Base-by-base conservation (phyloP, 768 basidiomycete species). In the Russula olivacea region DNA sequence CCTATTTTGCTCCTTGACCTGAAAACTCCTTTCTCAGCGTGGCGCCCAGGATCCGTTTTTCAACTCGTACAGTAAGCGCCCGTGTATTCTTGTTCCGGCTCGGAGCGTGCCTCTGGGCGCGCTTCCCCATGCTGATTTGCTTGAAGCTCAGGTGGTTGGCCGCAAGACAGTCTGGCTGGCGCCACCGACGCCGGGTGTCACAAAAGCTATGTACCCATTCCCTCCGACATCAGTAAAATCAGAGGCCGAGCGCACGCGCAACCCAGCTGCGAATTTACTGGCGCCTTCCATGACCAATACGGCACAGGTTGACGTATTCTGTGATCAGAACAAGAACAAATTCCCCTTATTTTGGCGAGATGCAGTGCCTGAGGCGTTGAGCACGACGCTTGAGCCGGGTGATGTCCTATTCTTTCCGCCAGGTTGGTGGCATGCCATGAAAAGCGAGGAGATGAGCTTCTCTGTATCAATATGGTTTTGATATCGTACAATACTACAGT, bases 381-480 rank as follows among this genome's bases (percentile, higher is more conserved):
- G 78, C 53, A 81, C 81, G 36, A 84, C 83, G 1, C 77, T 98
- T 1, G 76, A 79, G 58, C 86, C 93, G 1, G 96, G 95, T 0
- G 96, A 98, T 74, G 61, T 95, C 49, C 76, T 98, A 50, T 89
- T 90, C 71, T 87, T 98, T 67, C 96, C 96, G 21, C 88, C 90
- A 4, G 86, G 90, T 32, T 96, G 93, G 93, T 96, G 93, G 93
- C 93, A 96, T 73, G 88, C 87, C 19, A 90, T 93, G 89, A 83
- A 86, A 66, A 87, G 85, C 73, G 90, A 91, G 75, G 81, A 82
- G 25, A 83, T 79, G 43, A 93, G 91, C 75, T 87, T 91, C 71
- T 94, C 92, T 48, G 80, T 94, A 51, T 95, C 93, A 36, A 88
- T 93, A 81, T 94, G 92, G 91, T 95, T 92, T 73, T 95, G 75